Evolutionary conservation across 2,329 filamentous ascomycete species (phyloP).

Genomic region (Fusarium coicis): DNA sequence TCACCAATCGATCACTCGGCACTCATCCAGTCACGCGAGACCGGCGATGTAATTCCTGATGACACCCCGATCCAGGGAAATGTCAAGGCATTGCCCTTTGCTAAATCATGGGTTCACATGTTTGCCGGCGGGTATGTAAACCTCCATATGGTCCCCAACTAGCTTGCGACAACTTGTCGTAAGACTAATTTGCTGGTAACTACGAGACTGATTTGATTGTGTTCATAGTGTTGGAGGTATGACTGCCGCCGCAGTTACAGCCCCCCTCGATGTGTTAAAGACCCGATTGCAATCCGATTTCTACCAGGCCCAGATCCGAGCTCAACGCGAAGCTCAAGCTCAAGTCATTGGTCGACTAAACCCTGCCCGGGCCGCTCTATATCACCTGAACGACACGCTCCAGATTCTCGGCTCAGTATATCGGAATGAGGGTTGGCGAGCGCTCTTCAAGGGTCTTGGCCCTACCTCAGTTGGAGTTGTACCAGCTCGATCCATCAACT

Average conservation of each 20-base stretch:
- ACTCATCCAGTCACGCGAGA: slow-evolving; percentile 69
- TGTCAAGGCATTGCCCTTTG: slow-evolving; percentile 60
- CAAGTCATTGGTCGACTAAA: slow-evolving; percentile 62
- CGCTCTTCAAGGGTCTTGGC: slow-evolving; percentile 91
- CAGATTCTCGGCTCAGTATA: slow-evolving; percentile 87
- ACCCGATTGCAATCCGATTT: slow-evolving; percentile 94
- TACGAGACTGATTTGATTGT: slow-evolving; percentile 24
- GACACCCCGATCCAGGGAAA: slow-evolving; percentile 48
- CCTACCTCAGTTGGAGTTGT: slow-evolving; percentile 92
- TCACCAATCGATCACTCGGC: slow-evolving; percentile 50
- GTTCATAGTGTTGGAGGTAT: slow-evolving; percentile 80
- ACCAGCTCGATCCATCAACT: slow-evolving; percentile 90
- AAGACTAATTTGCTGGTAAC: neutral
- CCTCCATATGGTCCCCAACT: neutral
- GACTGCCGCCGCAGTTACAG: slow-evolving; percentile 91
- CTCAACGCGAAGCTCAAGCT: slow-evolving; percentile 70
- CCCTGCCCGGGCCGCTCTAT: slow-evolving; percentile 71
- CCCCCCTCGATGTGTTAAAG: slow-evolving; percentile 92
- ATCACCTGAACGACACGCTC: slow-evolving; percentile 86
- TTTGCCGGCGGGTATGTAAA: slow-evolving; percentile 83
- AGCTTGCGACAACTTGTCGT: neutral
- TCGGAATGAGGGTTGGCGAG: slow-evolving; percentile 82
- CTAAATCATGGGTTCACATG: slow-evolving; percentile 91
- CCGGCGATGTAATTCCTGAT: slow-evolving; percentile 64
- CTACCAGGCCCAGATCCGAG: slow-evolving; percentile 84